Conservation (phyloP, 148 eudicot genomes). For the Cornus kousa region DNA sequence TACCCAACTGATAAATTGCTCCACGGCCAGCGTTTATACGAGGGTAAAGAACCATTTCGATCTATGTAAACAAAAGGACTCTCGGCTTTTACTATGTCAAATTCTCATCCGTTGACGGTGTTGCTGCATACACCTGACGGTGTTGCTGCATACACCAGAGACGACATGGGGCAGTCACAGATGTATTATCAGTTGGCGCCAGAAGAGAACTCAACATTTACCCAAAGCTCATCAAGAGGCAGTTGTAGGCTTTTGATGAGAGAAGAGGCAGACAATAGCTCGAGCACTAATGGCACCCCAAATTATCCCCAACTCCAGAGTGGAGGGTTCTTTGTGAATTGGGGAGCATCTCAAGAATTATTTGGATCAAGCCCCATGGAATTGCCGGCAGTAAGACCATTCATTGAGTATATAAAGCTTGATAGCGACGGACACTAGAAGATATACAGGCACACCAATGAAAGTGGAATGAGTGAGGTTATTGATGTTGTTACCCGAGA, state of each 20-base stretch:
- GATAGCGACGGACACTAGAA: neutral
- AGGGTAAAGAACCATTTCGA: neutral
- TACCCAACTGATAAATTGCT: constrained; percentile 17
- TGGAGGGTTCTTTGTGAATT: neutral
- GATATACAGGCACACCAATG: neutral
- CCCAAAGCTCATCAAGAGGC: neutral
- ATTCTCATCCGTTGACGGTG: neutral
- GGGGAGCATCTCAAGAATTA: neutral
- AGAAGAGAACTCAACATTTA: neutral
- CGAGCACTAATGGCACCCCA: neutral
- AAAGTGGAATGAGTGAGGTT: neutral
- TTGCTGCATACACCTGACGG: constrained; percentile 2
- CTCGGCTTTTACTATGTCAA: neutral
- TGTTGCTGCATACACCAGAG: neutral
- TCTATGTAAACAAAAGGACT: neutral
- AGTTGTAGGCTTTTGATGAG: neutral
- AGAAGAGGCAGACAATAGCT: neutral
- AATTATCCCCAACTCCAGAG: too few relatives aligned
- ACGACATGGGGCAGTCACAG: neutral
- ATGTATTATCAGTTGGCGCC: neutral
- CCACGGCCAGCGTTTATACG: constrained; percentile 13
- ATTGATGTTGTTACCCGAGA: neutral
- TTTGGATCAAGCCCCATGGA: neutral
- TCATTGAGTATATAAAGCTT: neutral
- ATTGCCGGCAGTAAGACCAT: neutral